Evolutionary conservation across 1,139 yeast species (phyloP).

Genomic region (Pichia sp.): DNA sequence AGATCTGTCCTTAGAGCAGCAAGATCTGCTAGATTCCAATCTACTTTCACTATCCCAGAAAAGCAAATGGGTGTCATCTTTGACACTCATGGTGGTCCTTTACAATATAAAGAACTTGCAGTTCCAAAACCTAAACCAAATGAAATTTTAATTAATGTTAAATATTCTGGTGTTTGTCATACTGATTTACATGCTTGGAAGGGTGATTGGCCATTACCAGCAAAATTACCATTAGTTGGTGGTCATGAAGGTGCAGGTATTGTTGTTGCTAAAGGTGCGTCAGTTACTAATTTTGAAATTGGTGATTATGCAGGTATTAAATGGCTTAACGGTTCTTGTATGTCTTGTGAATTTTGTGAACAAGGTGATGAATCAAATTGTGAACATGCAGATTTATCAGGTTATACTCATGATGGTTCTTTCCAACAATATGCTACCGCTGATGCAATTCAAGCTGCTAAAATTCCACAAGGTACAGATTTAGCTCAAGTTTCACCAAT

Average conservation of each 20-base stretch:
- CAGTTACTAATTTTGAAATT: constrained; percentile 62
- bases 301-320: constrained; percentile 79
- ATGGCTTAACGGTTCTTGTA: constrained; percentile 67
- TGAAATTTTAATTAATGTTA: constrained; percentile 58
- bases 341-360: constrained; percentile 68
- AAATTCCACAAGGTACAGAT: constrained; percentile 63
- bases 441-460: constrained; percentile 81
- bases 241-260: constrained; percentile 89
- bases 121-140: constrained; percentile 63
- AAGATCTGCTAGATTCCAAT: constrained; percentile 16
- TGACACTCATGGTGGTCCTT: constrained; percentile 60
- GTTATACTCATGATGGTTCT: constrained; percentile 76
- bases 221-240: constrained; percentile 66
- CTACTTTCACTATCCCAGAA: constrained; percentile 41
- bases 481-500: constrained; percentile 73
- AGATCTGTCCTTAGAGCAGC: constrained; percentile 8
- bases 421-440: constrained; percentile 84
- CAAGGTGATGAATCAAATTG: constrained; percentile 66
- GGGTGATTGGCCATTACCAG: constrained; percentile 67
- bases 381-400: constrained; percentile 60
- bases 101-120: constrained; percentile 55
- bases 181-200: constrained; percentile 75
- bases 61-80: constrained; percentile 70
- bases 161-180: constrained; percentile 73
- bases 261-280: constrained; percentile 65